Conservation (phyloP, 2,329 filamentous ascomycete genomes). For the Penicillium hesseltinei region DNA sequence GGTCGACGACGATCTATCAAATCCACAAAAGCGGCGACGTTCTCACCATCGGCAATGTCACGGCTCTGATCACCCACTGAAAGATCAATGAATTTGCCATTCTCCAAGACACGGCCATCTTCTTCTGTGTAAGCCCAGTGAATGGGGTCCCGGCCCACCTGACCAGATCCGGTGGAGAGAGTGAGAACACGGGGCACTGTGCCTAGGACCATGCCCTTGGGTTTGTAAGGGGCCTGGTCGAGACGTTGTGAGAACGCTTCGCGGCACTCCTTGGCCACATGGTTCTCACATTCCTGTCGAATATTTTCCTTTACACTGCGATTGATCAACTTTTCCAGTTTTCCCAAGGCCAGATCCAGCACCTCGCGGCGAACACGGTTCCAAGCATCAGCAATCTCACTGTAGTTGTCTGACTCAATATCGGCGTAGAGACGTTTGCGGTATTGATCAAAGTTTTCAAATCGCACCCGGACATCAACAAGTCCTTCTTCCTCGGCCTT, state of each 20-base stretch:
- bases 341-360: constrained; percentile 74
- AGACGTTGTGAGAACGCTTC: constrained; percentile 86
- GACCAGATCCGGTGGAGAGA: constrained; percentile 79
- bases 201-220: constrained; percentile 85
- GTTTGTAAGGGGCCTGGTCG: constrained; percentile 94
- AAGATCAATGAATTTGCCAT: constrained; percentile 82
- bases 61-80: constrained; percentile 65
- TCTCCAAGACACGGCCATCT: constrained; percentile 82
- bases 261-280: constrained; percentile 81
- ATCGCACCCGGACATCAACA: constrained; percentile 75
- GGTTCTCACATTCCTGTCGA: constrained; percentile 89
- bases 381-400: constrained; percentile 92
- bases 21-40: constrained; percentile 70
- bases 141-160: constrained; percentile 71
- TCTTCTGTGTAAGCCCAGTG: constrained; percentile 94
- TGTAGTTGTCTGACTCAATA: constrained; percentile 93
- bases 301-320: constrained; percentile 94
- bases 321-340: constrained; percentile 78
- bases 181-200: constrained; percentile 84
- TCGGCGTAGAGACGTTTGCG: constrained; percentile 73
- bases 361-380: constrained; percentile 83
- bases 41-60: constrained; percentile 62
- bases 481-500: constrained; percentile 93
- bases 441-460: constrained; percentile 75
- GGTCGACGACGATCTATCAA: constrained; percentile 76